Evolutionary conservation across 1,284 basidiomycete species (phyloP).

Genomic region (Ceratobasidium sp.): DNA sequence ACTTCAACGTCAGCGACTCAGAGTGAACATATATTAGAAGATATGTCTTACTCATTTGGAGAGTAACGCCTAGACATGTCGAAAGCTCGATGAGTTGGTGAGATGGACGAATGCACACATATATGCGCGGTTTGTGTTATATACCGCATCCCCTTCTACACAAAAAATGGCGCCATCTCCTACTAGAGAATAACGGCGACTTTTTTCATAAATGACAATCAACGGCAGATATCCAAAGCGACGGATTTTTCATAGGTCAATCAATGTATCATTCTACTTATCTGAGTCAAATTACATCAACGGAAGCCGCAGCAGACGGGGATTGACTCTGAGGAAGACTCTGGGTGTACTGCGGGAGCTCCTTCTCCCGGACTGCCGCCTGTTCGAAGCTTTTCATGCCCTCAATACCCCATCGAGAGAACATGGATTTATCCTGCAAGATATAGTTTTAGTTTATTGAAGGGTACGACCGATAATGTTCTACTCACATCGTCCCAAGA

Average conservation of each 20-base stretch:
- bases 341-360: conserved; percentile 51
- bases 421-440: conserved; percentile 89
- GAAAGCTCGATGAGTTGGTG: not conserved
- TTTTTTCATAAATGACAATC: not conserved
- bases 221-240: not conserved
- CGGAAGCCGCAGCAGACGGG: not conserved
- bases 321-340: conserved; percentile 11
- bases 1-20: not conserved
- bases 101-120: not conserved
- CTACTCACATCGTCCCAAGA: conserved; percentile 83
- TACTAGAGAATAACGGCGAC: too few relatives aligned
- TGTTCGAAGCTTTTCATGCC: conserved; percentile 92
- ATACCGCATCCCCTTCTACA: not conserved
- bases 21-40: not conserved
- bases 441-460: conserved; percentile 44
- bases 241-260: conserved; percentile 9
- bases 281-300: conserved; percentile 3
- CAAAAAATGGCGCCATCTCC: too few relatives aligned
- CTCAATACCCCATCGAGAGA: conserved; percentile 89
- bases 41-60: not conserved
- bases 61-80: conserved; percentile 5
- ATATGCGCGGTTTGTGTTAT: conserved; percentile 2
- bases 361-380: conserved; percentile 64
- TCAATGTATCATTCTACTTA: not conserved
- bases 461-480: not conserved